Evolutionary conservation across 1,284 basidiomycete species (phyloP).

Genomic region (Apiotrichum porosum): DNA sequence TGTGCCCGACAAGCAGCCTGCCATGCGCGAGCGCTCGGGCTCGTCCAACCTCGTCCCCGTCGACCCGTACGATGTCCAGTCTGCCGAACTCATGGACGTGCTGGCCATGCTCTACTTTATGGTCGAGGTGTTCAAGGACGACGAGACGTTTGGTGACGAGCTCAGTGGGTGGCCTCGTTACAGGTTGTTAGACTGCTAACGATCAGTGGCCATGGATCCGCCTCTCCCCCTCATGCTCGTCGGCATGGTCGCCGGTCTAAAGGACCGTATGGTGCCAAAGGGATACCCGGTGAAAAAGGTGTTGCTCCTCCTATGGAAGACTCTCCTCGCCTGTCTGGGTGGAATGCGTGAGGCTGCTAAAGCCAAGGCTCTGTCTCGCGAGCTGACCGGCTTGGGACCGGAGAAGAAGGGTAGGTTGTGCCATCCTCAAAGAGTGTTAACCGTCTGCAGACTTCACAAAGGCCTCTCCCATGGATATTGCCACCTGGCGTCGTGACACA

Average conservation of each 20-base stretch:
- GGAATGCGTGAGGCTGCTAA: constrained; percentile 80
- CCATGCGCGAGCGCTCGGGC: constrained; percentile 10
- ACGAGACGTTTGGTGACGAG: constrained; percentile 90
- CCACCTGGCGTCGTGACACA: constrained; percentile 79
- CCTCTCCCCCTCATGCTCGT: constrained; percentile 90
- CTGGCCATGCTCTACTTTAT: constrained; percentile 90
- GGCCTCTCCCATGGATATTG: constrained; percentile 81
- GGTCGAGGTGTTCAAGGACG: constrained; percentile 83
- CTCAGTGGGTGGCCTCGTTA: constrained; percentile 63
- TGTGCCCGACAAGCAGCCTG: constrained; percentile 3
- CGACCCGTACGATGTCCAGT: constrained; percentile 45
- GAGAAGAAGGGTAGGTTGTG: constrained; percentile 56
- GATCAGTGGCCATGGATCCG: constrained; percentile 84
- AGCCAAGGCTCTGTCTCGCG: constrained; percentile 78
- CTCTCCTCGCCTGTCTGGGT: constrained; percentile 84
- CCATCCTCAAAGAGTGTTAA: neutral
- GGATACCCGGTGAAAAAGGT: constrained; percentile 85
- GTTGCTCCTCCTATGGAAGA: constrained; percentile 94
- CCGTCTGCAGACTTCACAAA: constrained; percentile 58
- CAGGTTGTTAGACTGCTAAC: neutral
- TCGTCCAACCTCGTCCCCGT: constrained; percentile 18
- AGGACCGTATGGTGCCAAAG: constrained; percentile 82
- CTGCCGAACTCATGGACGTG: constrained; percentile 84
- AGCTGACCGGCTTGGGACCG: constrained; percentile 66
- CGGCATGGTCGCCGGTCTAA: constrained; percentile 77